Percentiles rank a stretch among this genome's conserved stretches.
phyloP scores from a whole-genome alignment of 2,329 filamentous ascomycete genomes.

The Orbilia javanica region DNA sequence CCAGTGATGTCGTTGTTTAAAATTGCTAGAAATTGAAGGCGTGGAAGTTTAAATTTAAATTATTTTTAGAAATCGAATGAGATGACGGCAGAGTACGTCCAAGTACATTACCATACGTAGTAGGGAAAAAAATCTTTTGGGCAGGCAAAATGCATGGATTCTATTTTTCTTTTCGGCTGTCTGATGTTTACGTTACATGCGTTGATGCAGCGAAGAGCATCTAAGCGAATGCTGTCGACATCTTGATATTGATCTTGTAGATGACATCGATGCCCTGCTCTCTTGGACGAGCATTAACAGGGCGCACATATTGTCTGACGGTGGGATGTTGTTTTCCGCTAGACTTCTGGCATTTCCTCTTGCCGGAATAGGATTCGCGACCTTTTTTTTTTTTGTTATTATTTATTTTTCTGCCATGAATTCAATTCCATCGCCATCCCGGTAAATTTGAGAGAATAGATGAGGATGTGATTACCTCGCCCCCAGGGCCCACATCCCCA shows the following conservation, averaged over 20 bases:
- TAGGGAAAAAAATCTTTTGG: neutral
- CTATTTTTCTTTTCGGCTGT: conserved; percentile 17
- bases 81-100: neutral
- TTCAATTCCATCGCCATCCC: conserved; percentile 18
- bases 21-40: conserved; percentile 24
- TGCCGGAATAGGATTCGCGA: conserved; percentile 42
- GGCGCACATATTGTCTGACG: conserved; percentile 34
- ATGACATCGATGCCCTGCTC: conserved; percentile 18
- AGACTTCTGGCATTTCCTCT: conserved; percentile 13
- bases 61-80: conserved; percentile 21
- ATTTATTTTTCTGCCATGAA: too few relatives aligned
- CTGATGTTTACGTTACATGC: conserved; percentile 57
- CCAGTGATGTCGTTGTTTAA: conserved; percentile 35
- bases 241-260: conserved; percentile 29
- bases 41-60: conserved; percentile 10
- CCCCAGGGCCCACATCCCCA: conserved; percentile 21
- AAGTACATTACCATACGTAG: too few relatives aligned
- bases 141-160: conserved; percentile 28
- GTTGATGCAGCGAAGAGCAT: conserved; percentile 12
- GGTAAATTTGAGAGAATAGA: conserved; percentile 28
- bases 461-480: conserved; percentile 15
- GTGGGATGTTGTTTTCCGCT: conserved; percentile 32
- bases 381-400: conserved; percentile 17
- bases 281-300: neutral
- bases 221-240: conserved; percentile 45